phyloP scores from a whole-genome alignment of 257 asterid genomes.

The Solanum chmielewskii region DNA sequence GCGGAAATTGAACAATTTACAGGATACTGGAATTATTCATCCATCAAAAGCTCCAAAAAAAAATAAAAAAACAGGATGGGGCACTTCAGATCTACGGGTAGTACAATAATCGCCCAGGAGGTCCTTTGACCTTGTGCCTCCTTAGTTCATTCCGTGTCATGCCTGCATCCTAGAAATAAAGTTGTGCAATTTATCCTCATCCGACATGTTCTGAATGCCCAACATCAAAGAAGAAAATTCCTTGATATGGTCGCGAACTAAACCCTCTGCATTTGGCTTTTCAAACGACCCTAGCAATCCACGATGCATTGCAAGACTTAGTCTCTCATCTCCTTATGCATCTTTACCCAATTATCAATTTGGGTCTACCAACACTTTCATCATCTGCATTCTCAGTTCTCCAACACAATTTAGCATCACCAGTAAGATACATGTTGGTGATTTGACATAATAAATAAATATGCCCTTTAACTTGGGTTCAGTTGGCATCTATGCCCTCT shows the following conservation, averaged over 20 bases:
- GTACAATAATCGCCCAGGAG: not conserved
- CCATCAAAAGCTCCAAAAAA: not conserved
- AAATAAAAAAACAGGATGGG: not conserved
- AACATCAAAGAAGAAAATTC: not conserved
- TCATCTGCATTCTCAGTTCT: not conserved
- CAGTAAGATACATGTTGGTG: not conserved
- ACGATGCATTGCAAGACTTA: not conserved
- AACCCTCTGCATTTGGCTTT: not conserved
- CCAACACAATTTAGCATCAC: not conserved
- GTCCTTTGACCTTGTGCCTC: not conserved
- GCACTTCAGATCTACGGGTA: not conserved
- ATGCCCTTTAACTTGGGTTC: not conserved
- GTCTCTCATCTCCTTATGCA: not conserved
- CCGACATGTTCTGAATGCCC: not conserved
- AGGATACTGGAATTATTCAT: not conserved
- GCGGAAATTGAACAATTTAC: not conserved
- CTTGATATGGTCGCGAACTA: not conserved
- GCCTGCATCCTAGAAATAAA: not conserved
- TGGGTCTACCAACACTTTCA: not conserved
- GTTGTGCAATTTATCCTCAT: not conserved
- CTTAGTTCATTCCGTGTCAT: not conserved
- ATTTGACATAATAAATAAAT: not conserved
- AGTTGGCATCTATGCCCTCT: not conserved
- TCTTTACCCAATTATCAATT: not conserved
- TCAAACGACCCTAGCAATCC: not conserved